Evolutionary conservation across 306 rosid genomes (phyloP).

Genomic region (Rosa persica): DNA sequence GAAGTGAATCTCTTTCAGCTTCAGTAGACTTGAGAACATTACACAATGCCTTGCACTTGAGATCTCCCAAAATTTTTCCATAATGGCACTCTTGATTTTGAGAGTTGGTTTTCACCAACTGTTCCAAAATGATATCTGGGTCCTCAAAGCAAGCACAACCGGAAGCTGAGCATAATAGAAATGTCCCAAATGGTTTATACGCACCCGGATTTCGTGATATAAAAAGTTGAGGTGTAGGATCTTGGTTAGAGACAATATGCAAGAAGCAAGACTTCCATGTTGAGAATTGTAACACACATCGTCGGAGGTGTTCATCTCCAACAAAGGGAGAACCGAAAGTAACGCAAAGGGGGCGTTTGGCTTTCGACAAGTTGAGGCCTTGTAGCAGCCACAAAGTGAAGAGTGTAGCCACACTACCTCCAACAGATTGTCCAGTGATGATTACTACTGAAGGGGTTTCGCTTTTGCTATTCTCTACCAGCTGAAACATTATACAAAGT

Average conservation of each 20-base stretch:
- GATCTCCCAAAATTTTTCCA: constrained; percentile 30
- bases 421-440: constrained; percentile 56
- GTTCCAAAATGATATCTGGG: background rate
- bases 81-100: constrained; percentile 24
- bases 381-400: constrained; percentile 59
- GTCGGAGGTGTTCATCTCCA: constrained; percentile 43
- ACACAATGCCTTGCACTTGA: constrained; percentile 22
- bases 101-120: constrained; percentile 26
- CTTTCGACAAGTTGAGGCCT: constrained; percentile 14
- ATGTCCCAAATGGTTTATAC: constrained; percentile 67
- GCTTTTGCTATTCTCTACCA: background rate
- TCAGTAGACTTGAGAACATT: background rate
- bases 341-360: constrained; percentile 63
- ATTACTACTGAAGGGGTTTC: constrained; percentile 37
- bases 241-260: constrained; percentile 45
- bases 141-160: constrained; percentile 49
- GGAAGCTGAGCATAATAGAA: constrained; percentile 44
- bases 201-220: background rate
- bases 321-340: constrained; percentile 74
- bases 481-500: constrained; percentile 24
- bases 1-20: constrained; percentile 16
- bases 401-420: constrained; percentile 74
- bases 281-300: constrained; percentile 41
- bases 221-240: constrained; percentile 41
- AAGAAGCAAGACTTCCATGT: constrained; percentile 70